phyloP scores from a whole-genome alignment of 495 filamentous ascomycete species.

The Penicillium silybi region DNA sequence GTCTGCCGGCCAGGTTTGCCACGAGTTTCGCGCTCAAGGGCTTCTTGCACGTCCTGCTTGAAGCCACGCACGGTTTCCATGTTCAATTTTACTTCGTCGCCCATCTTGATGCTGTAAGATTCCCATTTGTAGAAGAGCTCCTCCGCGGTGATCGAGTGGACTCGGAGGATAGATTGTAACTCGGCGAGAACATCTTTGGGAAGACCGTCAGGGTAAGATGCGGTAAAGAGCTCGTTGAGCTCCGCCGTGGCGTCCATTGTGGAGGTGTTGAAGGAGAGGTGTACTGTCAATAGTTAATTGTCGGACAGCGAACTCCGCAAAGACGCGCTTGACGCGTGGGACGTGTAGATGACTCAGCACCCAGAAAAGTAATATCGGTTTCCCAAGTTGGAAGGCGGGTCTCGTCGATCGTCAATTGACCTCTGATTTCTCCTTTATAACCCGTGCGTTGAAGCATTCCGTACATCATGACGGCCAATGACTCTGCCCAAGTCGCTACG shows the following conservation, averaged over 20 bases:
- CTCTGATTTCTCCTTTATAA: not conserved
- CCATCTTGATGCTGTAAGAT: constrained; percentile 92
- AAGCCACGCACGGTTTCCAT: constrained; percentile 67
- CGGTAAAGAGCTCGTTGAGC: constrained; percentile 65
- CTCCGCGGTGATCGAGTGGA: constrained; percentile 70
- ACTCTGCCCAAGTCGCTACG: constrained; percentile 4
- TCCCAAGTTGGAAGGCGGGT: not conserved
- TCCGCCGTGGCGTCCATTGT: constrained; percentile 42
- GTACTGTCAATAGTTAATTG: not conserved
- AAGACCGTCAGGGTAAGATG: constrained; percentile 50
- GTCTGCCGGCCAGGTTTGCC: constrained; percentile 54
- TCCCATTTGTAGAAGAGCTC: constrained; percentile 98
- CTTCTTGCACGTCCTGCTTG: constrained; percentile 82
- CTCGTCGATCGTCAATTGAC: not conserved
- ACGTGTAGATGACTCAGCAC: constrained; percentile 22
- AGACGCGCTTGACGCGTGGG: constrained; percentile 18
- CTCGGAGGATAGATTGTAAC: constrained; percentile 75
- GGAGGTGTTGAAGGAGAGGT: not conserved
- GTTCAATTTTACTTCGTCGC: constrained; percentile 67
- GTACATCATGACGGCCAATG: constrained; percentile 12
- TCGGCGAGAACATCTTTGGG: constrained; percentile 71
- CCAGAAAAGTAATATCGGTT: constrained; percentile 18
- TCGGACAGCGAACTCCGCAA: constrained; percentile 11
- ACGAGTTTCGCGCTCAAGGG: constrained; percentile 67
- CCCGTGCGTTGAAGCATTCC: not conserved